These are phyloP conservation scores for Ophiocordyceps camponoti-leonardi DNA, from an alignment of 2,329 filamentous ascomycete species.

Conservation along the genomic window DNA sequence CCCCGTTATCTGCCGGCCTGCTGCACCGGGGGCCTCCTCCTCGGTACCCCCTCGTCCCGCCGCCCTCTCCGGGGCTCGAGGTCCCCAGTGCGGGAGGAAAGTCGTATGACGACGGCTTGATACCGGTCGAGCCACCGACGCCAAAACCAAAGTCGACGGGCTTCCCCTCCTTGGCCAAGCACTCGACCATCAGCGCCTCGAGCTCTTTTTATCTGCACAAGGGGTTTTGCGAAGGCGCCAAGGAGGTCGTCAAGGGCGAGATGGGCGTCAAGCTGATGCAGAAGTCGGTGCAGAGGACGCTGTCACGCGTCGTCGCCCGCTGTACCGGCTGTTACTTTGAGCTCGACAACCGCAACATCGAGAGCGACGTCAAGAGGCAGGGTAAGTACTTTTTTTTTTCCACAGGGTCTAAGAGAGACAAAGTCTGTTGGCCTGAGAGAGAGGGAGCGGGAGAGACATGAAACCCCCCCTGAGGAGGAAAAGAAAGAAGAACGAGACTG, in stretches of 20 bases:
- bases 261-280: slow-evolving; percentile 32
- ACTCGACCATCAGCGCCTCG: slow-evolving; percentile 19
- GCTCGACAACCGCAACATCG: slow-evolving; percentile 33
- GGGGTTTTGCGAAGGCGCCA: slow-evolving; percentile 37
- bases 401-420: no score
- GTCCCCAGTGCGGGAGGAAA: not conserved
- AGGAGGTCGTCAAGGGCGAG: slow-evolving; percentile 28
- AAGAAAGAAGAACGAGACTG: no score
- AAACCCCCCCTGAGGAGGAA: no score
- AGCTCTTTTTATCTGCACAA: slow-evolving; percentile 36
- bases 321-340: slow-evolving; percentile 37
- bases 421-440: no score
- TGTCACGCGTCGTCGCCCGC: slow-evolving; percentile 21
- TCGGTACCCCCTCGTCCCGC: not conserved
- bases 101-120: not conserved
- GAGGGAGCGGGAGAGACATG: no score
- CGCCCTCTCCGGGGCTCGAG: slow-evolving; percentile 1
- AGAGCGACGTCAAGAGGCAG: slow-evolving; percentile 30
- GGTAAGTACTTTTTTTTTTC: slow-evolving; percentile 16
- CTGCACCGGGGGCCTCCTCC: not conserved
- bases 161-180: slow-evolving; percentile 1
- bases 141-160: slow-evolving; percentile 4
- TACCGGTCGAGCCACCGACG: not conserved
- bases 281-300: slow-evolving; percentile 22
- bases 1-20: not conserved